phyloP scores from a whole-genome alignment of 306 rosid species.

The Pachyrhizus erosus region DNA sequence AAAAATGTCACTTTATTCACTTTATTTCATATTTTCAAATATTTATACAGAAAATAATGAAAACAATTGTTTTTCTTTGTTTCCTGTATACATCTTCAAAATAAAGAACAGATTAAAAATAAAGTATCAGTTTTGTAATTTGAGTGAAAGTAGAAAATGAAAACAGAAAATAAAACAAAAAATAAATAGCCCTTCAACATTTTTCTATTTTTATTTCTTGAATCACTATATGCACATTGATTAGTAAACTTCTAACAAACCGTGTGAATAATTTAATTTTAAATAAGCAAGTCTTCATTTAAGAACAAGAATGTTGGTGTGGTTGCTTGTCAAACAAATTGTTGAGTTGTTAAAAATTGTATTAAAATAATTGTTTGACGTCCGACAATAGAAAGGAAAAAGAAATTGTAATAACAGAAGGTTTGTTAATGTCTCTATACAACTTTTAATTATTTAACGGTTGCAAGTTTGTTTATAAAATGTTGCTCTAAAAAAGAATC shows the following conservation, averaged over 20 bases:
- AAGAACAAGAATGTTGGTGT: neutral
- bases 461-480: neutral
- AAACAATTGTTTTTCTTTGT: too few relatives aligned
- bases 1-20: too few relatives aligned
- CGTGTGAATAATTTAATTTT: neutral
- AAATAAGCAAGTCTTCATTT: neutral
- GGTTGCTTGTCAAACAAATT: constrained; percentile 1
- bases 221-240: neutral
- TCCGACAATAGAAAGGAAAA: neutral
- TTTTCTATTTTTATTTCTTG: neutral
- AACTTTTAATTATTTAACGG: neutral
- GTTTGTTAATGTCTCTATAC: neutral
- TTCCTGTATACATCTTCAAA: too few relatives aligned
- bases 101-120: too few relatives aligned
- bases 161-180: too few relatives aligned
- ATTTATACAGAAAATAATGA: too few relatives aligned
- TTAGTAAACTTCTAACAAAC: too few relatives aligned
- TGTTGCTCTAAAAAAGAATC: neutral
- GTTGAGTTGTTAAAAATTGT: neutral
- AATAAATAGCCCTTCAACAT: neutral
- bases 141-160: too few relatives aligned
- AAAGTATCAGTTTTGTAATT: too few relatives aligned
- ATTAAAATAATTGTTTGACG: neutral
- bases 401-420: neutral
- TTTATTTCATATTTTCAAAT: too few relatives aligned